Evolutionary conservation across 805 yeast genomes (phyloP).

Genomic region (Candida ipomoeae): DNA sequence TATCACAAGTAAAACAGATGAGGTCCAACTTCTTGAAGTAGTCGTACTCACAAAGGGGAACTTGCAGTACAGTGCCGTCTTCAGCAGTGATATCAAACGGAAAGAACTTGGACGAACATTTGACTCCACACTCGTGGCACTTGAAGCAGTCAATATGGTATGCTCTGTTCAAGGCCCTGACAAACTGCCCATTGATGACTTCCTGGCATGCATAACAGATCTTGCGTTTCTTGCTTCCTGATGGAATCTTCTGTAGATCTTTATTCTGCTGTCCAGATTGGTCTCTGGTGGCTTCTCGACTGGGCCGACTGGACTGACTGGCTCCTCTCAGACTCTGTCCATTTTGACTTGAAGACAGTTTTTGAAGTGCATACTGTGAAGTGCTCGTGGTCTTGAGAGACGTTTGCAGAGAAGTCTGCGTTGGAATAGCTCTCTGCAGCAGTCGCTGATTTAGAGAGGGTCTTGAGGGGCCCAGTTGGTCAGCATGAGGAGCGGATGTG

Average conservation of each 20-base stretch:
- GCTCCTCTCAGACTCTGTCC: slow-evolving; percentile 1
- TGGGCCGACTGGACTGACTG: background rate
- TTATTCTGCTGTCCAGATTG: background rate
- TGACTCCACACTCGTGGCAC: slow-evolving; percentile 78
- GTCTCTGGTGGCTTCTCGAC: background rate
- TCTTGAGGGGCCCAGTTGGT: background rate
- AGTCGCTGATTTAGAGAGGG: background rate
- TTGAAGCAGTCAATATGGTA: slow-evolving; percentile 86
- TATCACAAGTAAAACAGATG: slow-evolving; percentile 81
- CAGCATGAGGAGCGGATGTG: background rate
- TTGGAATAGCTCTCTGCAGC: slow-evolving; percentile 1
- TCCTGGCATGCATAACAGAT: slow-evolving; percentile 34
- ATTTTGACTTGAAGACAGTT: background rate
- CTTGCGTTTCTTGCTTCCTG: slow-evolving; percentile 23
- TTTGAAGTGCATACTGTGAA: background rate
- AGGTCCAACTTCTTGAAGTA: slow-evolving; percentile 81
- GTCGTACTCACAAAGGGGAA: slow-evolving; percentile 83
- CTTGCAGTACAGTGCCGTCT: slow-evolving; percentile 23
- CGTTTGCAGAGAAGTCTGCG: background rate
- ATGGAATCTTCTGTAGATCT: slow-evolving; percentile 1
- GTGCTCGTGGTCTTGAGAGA: background rate
- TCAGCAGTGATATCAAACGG: slow-evolving; percentile 51
- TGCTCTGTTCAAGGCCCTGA: slow-evolving; percentile 74
- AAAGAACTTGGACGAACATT: slow-evolving; percentile 83
- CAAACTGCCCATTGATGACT: slow-evolving; percentile 61